These are phyloP conservation scores for Aphanocladium album DNA, from an alignment of 2,329 filamentous ascomycete species.

Conservation along the genomic window DNA sequence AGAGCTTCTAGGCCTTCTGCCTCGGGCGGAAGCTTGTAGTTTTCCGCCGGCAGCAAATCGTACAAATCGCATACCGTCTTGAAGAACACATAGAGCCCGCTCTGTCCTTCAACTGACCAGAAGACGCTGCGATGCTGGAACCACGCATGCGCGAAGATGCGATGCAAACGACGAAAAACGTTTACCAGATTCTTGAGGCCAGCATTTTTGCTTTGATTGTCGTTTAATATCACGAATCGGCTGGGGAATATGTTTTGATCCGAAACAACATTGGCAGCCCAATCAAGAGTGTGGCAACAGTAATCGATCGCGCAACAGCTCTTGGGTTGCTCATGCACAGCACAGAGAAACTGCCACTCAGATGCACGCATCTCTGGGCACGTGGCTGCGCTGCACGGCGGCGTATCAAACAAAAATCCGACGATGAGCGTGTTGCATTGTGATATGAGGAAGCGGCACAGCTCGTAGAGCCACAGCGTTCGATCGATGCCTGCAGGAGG, in stretches of 20 bases:
- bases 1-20: slow-evolving; percentile 73
- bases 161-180: slow-evolving; percentile 88
- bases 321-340: slow-evolving; percentile 94
- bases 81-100: slow-evolving; percentile 94
- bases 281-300: slow-evolving; percentile 97
- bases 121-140: slow-evolving; percentile 95
- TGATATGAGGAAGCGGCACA: slow-evolving; percentile 91
- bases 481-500: slow-evolving; percentile 78
- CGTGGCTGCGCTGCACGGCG: slow-evolving; percentile 80
- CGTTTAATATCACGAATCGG: slow-evolving; percentile 57
- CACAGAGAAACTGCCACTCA: slow-evolving; percentile 98
- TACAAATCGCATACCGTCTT: slow-evolving; percentile 95
- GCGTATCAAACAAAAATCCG: slow-evolving; percentile 84
- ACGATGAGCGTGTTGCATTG: slow-evolving; percentile 92
- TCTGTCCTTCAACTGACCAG: slow-evolving; percentile 85
- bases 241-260: slow-evolving; percentile 95
- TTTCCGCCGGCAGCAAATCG: slow-evolving; percentile 82
- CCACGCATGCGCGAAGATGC: slow-evolving; percentile 98
- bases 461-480: slow-evolving; percentile 94
- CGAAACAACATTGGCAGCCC: slow-evolving; percentile 91
- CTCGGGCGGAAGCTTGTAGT: slow-evolving; percentile 91
- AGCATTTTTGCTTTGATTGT: slow-evolving; percentile 54
- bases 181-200: slow-evolving; percentile 85
- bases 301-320: slow-evolving; percentile 98
- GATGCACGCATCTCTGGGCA: slow-evolving; percentile 98